Evolutionary conservation across 352 stramenopile genomes (phyloP).

Genomic region (Phytophthora citricola): DNA sequence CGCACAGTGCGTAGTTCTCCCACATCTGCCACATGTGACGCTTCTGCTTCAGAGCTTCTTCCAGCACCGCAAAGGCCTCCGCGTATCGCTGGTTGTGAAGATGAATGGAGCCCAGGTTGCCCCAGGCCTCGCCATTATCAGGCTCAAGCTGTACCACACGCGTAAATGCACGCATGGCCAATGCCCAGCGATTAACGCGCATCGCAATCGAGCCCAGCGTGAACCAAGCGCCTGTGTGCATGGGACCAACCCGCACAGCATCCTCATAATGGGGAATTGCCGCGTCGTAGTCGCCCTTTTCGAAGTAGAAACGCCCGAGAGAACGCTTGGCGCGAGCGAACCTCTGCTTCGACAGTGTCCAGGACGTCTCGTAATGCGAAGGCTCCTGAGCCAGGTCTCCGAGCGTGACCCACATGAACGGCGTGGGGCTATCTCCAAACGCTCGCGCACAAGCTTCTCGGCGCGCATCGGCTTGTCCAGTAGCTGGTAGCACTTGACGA

Average conservation of each 20-base stretch:
- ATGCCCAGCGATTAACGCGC: slow-evolving; percentile 86
- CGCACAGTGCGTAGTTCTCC: slow-evolving; percentile 90
- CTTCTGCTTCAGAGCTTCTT: slow-evolving; percentile 91
- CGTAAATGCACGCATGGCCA: slow-evolving; percentile 90
- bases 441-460: slow-evolving; percentile 89
- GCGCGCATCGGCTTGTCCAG: slow-evolving; percentile 92
- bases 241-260: slow-evolving; percentile 88
- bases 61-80: slow-evolving; percentile 84
- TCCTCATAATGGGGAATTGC: slow-evolving; percentile 86
- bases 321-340: slow-evolving; percentile 93
- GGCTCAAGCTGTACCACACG: slow-evolving; percentile 95
- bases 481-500: slow-evolving; percentile 95
- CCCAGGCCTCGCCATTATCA: slow-evolving; percentile 95
- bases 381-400: slow-evolving; percentile 93
- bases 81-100: slow-evolving; percentile 80
- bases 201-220: slow-evolving; percentile 92
- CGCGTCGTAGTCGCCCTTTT: slow-evolving; percentile 81
- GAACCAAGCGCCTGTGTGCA: slow-evolving; percentile 94
- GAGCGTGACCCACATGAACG: slow-evolving; percentile 95
- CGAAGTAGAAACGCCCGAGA: slow-evolving; percentile 90
- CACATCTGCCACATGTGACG: slow-evolving; percentile 93
- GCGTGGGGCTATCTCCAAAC: slow-evolving; percentile 86
- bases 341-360: slow-evolving; percentile 90
- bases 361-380: slow-evolving; percentile 91
- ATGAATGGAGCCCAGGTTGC: slow-evolving; percentile 96